These are phyloP conservation scores for Podila verticillata DNA, from an alignment of 192 early-diverging fungal species.

Conservation along the genomic window DNA sequence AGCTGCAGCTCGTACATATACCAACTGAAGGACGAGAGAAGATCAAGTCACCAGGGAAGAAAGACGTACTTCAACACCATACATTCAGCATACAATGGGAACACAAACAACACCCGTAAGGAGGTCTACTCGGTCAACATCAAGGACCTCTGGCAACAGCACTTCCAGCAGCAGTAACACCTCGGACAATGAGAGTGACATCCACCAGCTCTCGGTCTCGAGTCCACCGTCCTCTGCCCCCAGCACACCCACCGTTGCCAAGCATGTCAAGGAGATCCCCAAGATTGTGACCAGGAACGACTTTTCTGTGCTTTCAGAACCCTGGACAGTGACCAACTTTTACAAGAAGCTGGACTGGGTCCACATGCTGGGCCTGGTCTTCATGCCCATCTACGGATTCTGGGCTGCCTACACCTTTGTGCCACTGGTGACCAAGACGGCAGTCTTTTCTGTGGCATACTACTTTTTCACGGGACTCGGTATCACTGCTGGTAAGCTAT, in stretches of 20 bases:
- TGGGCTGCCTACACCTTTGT: slow-evolving; percentile 75
- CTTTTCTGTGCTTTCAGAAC: slow-evolving; percentile 41
- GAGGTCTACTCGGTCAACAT: slow-evolving; percentile 15
- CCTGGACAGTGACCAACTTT: slow-evolving; percentile 52
- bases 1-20: neutral
- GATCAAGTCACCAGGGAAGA: no score
- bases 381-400: slow-evolving; percentile 79
- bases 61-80: no score
- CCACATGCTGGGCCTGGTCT: slow-evolving; percentile 65
- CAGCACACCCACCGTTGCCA: slow-evolving; percentile 5
- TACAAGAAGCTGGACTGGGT: slow-evolving; percentile 72
- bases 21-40: neutral
- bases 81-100: no score
- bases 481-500: slow-evolving; percentile 81
- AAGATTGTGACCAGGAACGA: slow-evolving; percentile 33
- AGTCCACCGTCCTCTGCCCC: slow-evolving; percentile 6
- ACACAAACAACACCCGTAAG: neutral
- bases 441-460: slow-evolving; percentile 69
- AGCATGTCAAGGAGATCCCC: slow-evolving; percentile 36
- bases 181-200: slow-evolving; percentile 11
- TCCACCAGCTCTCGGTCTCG: slow-evolving; percentile 14
- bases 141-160: neutral
- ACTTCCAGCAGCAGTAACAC: neutral
- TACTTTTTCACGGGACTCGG: slow-evolving; percentile 83
- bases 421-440: slow-evolving; percentile 70